Conservation (phyloP, 208 protist genomes). For the Trypanosoma platydactyli region DNA sequence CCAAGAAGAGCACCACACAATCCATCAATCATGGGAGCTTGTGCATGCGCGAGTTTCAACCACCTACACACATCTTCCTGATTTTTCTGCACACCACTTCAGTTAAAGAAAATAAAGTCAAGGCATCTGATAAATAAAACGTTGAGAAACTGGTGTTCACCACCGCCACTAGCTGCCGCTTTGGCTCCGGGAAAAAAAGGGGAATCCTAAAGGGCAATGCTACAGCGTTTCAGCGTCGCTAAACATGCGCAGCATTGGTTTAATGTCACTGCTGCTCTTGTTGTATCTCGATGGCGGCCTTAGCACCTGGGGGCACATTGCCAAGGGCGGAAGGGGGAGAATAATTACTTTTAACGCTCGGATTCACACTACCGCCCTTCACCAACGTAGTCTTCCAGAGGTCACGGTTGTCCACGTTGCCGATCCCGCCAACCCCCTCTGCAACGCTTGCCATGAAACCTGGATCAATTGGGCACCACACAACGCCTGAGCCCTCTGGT, state of each 20-base stretch:
- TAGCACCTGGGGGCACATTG: slow-evolving; percentile 4
- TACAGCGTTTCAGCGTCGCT: not conserved
- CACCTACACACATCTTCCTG: too few species aligned
- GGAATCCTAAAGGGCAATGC: not conserved
- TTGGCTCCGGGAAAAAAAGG: too few species aligned
- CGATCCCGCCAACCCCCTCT: slow-evolving; percentile 3
- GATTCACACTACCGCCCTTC: slow-evolving; percentile 7
- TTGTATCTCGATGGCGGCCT: not conserved
- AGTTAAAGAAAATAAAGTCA: too few species aligned
- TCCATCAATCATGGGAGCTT: not conserved
- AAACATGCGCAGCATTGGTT: slow-evolving; percentile 3
- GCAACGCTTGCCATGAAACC: slow-evolving; percentile 7
- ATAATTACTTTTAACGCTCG: not conserved
- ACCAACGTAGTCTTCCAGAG: slow-evolving; percentile 29
- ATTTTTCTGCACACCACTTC: too few species aligned
- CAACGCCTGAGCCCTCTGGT: slow-evolving; percentile 74
- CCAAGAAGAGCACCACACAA: too few species aligned
- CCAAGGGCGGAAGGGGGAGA: not conserved
- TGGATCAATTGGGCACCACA: slow-evolving; percentile 48
- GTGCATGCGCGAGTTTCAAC: not conserved
- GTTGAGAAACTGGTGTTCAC: too few species aligned
- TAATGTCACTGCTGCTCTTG: not conserved
- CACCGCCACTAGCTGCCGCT: too few species aligned
- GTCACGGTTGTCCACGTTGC: slow-evolving; percentile 32
- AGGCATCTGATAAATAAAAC: too few species aligned